Base-by-base conservation (phyloP, 805 yeast genomes). In the Schwanniomyces occidentalis region DNA sequence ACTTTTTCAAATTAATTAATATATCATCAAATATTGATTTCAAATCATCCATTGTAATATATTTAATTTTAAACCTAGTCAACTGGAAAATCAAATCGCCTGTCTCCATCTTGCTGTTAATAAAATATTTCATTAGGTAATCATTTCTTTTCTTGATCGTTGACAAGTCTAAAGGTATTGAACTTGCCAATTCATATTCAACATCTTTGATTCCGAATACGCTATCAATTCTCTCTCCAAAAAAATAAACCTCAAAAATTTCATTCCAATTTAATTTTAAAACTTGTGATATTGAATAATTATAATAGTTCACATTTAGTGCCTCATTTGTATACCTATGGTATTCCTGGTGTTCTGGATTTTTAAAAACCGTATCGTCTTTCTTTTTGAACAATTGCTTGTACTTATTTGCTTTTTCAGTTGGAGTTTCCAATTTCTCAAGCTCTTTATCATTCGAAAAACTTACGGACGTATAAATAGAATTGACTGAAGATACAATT, bases 231-330 rank as follows among this genome's bases (percentile, higher is more conserved):
- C 40, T 20, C 22, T 45, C 46, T 4, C 58, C 58, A 25, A 52
- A 52, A 8, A 51, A 35, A 36, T 48, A 40, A 2, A 40, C 38
- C 27, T 52, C 56, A n/a, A 48, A 45, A 4, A 48, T 46, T n/a
- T 37, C 38, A 5, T 21, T 35, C 47, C 49, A 52, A 12, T 45
- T 30, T 5, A 51, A 14, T 5, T 38, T 18, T 10, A 41, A 28
- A 8, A 14, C 31, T 18, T 30, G 24, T 16, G 29, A 30, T 2
- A 33, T 25, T 5, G 40, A 24, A 4, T 37, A 21, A 19, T 21
- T 21, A 33, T 37, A 40, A 21, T 24, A 27, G 5, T 27, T 21
- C n/a, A 26, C 18, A 10, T 26, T 23, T 10, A 42, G 18, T 8
- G 8, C 16, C 8, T 31, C 16, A 16, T 25, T 32, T 18, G 32